Percentiles rank a stretch among this genome's conserved stretches.
phyloP scores from a whole-genome alignment of 2,329 filamentous ascomycete species.

The Sarocladium strictum region DNA sequence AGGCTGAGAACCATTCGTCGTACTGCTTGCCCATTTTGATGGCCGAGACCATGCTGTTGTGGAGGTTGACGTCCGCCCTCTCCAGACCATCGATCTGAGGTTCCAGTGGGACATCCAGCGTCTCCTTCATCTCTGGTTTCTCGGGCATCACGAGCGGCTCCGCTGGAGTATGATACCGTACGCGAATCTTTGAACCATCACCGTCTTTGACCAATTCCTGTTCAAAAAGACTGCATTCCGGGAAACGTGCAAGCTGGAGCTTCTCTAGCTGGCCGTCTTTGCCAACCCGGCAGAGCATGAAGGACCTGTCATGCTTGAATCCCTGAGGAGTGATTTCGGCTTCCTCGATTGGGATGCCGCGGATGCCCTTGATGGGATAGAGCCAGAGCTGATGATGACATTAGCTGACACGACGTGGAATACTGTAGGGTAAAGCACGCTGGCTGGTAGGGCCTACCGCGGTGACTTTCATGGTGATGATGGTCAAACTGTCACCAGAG shows the following conservation, averaged over 20 bases:
- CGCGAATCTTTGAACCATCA: slow-evolving; percentile 24
- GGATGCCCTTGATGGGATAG: slow-evolving; percentile 71
- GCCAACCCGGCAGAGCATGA: slow-evolving; percentile 59
- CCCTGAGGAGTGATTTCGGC: slow-evolving; percentile 56
- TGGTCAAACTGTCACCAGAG: too few species aligned
- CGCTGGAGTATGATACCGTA: slow-evolving; percentile 35
- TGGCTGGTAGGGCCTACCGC: slow-evolving; percentile 5
- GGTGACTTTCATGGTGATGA: slow-evolving; percentile 22
- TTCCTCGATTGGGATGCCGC: slow-evolving; percentile 47
- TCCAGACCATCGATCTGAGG: slow-evolving; percentile 42
- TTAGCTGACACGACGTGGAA: neutral
- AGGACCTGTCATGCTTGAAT: slow-evolving; percentile 59
- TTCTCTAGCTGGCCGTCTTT: slow-evolving; percentile 39
- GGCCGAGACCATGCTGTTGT: slow-evolving; percentile 50
- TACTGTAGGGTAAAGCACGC: neutral
- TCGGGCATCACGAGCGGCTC: slow-evolving; percentile 31
- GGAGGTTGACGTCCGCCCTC: slow-evolving; percentile 48
- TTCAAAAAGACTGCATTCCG: slow-evolving; percentile 58
- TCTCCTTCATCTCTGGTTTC: slow-evolving; percentile 27
- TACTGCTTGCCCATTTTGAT: slow-evolving; percentile 58
- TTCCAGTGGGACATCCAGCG: slow-evolving; percentile 50
- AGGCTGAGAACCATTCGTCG: slow-evolving; percentile 61
- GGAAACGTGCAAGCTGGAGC: slow-evolving; percentile 53
- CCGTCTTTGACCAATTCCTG: slow-evolving; percentile 42
- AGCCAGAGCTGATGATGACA: slow-evolving; percentile 46